Conservation (phyloP, 768 basidiomycete genomes). For the Leccinellum rugosiceps region DNA sequence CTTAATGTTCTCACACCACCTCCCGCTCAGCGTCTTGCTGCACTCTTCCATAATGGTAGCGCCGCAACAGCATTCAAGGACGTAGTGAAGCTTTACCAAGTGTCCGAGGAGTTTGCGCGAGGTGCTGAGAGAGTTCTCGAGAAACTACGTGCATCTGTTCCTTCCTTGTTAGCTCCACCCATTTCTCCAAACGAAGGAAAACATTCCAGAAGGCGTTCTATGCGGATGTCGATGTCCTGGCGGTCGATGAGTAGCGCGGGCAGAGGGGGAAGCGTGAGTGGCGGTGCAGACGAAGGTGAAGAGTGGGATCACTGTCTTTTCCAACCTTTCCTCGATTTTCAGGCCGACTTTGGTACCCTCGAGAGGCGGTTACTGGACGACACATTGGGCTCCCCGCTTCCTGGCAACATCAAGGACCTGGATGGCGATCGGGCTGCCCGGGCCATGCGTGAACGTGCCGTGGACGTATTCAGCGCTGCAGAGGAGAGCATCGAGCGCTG, state of each 20-base stretch:
- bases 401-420: constrained; percentile 18
- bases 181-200: constrained; percentile 23
- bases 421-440: constrained; percentile 50
- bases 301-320: constrained; percentile 93
- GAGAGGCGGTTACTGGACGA: constrained; percentile 72
- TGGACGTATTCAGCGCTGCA: constrained; percentile 71
- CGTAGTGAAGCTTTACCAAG: constrained; percentile 66
- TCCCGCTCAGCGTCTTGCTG: constrained; percentile 72
- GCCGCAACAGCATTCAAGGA: constrained; percentile 62
- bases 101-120: constrained; percentile 81
- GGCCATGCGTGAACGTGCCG: constrained; percentile 67
- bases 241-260: constrained; percentile 36
- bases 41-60: constrained; percentile 56
- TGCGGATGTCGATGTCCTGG: constrained; percentile 65
- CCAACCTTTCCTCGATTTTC: constrained; percentile 91
- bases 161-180: constrained; percentile 18
- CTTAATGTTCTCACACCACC: constrained; percentile 79
- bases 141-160: constrained; percentile 49
- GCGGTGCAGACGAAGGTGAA: constrained; percentile 20
- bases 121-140: constrained; percentile 74
- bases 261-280: constrained; percentile 11
- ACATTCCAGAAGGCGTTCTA: constrained; percentile 51
- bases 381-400: constrained; percentile 47
- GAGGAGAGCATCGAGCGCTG: constrained; percentile 81
- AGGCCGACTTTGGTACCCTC: constrained; percentile 76